Percentiles rank a stretch among this genome's conserved stretches.
Conservation (phyloP, 2,329 filamentous ascomycete genomes). For the Fusarium lateritium region DNA sequence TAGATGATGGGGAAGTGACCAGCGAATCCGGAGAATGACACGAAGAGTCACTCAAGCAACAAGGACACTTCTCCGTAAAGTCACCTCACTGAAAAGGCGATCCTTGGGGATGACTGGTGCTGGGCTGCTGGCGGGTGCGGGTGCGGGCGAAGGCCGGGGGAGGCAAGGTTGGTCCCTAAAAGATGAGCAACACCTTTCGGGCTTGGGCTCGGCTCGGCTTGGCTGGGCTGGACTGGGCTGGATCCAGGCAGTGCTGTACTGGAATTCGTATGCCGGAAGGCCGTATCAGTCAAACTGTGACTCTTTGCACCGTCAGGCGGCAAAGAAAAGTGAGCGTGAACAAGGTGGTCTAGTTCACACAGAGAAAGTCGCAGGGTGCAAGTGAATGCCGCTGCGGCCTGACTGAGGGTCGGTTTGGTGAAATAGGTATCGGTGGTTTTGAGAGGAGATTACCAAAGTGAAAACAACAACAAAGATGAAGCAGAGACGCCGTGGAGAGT, state of each 20-base stretch:
- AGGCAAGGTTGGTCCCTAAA: constrained; percentile 44
- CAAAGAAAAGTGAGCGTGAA: constrained; percentile 38
- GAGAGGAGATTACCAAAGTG: constrained; percentile 33
- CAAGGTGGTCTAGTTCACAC: not conserved
- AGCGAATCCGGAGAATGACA: constrained; percentile 50
- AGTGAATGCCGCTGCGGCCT: constrained; percentile 66
- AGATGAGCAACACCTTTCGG: constrained; percentile 38
- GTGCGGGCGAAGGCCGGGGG: constrained; percentile 36
- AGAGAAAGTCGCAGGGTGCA: constrained; percentile 61
- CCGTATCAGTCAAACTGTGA: constrained; percentile 32
- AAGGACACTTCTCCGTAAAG: constrained; percentile 41
- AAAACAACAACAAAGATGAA: constrained; percentile 48
- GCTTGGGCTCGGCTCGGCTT: constrained; percentile 42
- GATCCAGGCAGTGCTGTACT: constrained; percentile 47
- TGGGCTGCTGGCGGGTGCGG: constrained; percentile 5
- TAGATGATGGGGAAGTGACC: constrained; percentile 3
- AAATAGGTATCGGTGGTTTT: constrained; percentile 7
- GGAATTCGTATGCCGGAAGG: constrained; percentile 27
- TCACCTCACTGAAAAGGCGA: constrained; percentile 46
- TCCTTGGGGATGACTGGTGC: constrained; percentile 26
- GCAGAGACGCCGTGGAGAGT: constrained; percentile 56
- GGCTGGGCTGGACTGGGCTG: constrained; percentile 42
- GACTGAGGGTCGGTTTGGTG: constrained; percentile 33
- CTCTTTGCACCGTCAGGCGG: constrained; percentile 41
- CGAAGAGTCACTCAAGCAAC: constrained; percentile 43